A percentile compares a stretch with the other conserved stretches of the same genome.
These are phyloP conservation scores for Paxillus rubicundulus DNA, from an alignment of 768 basidiomycete genomes.

Conservation along the genomic window DNA sequence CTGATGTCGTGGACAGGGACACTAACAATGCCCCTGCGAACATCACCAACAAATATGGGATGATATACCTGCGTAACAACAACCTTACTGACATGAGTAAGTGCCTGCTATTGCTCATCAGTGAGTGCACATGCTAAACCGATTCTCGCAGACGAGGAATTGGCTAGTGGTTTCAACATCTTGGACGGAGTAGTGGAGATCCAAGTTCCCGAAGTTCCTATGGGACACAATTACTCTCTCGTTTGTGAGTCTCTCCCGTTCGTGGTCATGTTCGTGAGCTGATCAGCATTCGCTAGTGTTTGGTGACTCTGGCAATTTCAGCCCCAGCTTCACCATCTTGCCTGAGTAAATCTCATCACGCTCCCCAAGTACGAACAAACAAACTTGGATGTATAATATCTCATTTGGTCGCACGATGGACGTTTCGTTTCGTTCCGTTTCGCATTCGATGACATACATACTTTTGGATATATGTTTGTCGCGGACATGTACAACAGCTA, in stretches of 20 bases:
- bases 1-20: constrained; percentile 27
- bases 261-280: neutral
- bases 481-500: too few species aligned
- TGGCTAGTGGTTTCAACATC: constrained; percentile 31
- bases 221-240: constrained; percentile 32
- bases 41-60: constrained; percentile 33
- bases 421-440: too few species aligned
- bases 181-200: constrained; percentile 23
- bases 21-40: constrained; percentile 19
- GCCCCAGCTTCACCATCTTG: constrained; percentile 27
- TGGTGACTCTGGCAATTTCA: constrained; percentile 33
- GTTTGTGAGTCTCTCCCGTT: constrained; percentile 23
- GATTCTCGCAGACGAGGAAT: constrained; percentile 13
- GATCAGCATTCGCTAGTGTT: constrained; percentile 25
- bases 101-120: constrained; percentile 11
- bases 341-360: neutral
- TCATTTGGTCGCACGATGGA: too few species aligned
- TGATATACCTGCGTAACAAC: constrained; percentile 27
- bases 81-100: constrained; percentile 20
- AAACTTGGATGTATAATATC: neutral
- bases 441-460: too few species aligned
- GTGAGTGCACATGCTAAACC: constrained; percentile 3
- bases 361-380: neutral
- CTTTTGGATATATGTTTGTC: too few species aligned
- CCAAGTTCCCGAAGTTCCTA: constrained; percentile 27